Evolutionary conservation across 139 green algal species (phyloP).

Genomic region (Axilococcus clingmanii): DNA sequence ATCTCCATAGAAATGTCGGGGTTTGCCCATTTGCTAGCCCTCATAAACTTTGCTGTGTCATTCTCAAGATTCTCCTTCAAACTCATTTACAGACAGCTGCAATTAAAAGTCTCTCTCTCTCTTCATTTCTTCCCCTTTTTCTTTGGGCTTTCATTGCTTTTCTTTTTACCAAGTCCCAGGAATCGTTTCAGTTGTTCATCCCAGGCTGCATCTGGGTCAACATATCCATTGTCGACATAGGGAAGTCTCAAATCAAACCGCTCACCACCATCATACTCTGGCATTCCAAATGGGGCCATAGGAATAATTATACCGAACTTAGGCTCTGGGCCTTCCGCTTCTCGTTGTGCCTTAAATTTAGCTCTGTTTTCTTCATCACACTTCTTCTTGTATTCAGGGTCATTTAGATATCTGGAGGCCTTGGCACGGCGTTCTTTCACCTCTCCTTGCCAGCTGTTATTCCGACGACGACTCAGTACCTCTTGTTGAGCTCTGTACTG

Average conservation of each 20-base stretch:
- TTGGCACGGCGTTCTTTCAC: slow-evolving; percentile 26
- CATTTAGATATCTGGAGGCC: slow-evolving; percentile 21
- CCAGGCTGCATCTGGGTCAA: slow-evolving; percentile 33
- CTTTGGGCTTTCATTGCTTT: slow-evolving; percentile 1
- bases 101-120: not conserved
- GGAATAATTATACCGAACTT: slow-evolving; percentile 34
- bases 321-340: slow-evolving; percentile 23
- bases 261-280: slow-evolving; percentile 45
- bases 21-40: too few species aligned
- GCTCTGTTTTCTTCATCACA: slow-evolving; percentile 31
- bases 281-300: slow-evolving; percentile 22
- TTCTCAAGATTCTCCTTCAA: not conserved
- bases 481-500: slow-evolving; percentile 28
- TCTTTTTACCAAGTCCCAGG: slow-evolving; percentile 37
- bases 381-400: slow-evolving; percentile 43
- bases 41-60: too few species aligned
- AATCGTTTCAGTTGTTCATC: slow-evolving; percentile 15
- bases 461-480: slow-evolving; percentile 24
- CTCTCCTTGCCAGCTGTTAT: slow-evolving; percentile 32
- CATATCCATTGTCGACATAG: slow-evolving; percentile 32
- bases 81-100: not conserved
- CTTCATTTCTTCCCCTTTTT: slow-evolving; percentile 3
- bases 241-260: slow-evolving; percentile 41
- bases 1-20: too few species aligned
- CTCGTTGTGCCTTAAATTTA: slow-evolving; percentile 20